Conservation (phyloP, 768 basidiomycete species). For the Pleurotus giganteus region DNA sequence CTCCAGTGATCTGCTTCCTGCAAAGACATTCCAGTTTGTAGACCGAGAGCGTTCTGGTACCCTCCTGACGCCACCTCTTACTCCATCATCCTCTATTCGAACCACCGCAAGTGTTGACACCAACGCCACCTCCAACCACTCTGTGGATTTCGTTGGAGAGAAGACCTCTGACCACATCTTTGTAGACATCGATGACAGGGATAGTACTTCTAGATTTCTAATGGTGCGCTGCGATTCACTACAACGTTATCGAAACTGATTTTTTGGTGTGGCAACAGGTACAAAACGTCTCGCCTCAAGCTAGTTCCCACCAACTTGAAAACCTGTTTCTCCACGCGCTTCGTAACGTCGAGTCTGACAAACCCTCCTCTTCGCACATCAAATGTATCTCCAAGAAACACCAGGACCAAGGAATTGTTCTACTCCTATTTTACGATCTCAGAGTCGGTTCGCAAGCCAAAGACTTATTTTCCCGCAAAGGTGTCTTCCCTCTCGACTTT, state of each 20-base stretch:
- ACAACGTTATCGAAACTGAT: too few relatives aligned
- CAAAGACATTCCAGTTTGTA: neutral
- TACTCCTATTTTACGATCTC: slow-evolving; percentile 61
- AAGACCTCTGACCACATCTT: slow-evolving; percentile 12
- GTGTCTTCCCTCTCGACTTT: slow-evolving; percentile 27
- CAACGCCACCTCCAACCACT: slow-evolving; percentile 6
- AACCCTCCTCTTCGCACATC: neutral
- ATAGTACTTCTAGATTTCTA: slow-evolving; percentile 14
- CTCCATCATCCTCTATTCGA: slow-evolving; percentile 39
- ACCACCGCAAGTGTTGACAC: slow-evolving; percentile 16
- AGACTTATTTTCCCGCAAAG: slow-evolving; percentile 18
- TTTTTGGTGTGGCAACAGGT: slow-evolving; percentile 27
- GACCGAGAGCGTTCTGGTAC: slow-evolving; percentile 17
- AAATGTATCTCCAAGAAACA: neutral
- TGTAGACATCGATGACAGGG: slow-evolving; percentile 15
- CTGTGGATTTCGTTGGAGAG: slow-evolving; percentile 14
- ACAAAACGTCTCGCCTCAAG: slow-evolving; percentile 32
- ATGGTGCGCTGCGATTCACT: slow-evolving; percentile 10
- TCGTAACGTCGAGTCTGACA: neutral
- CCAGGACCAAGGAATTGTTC: slow-evolving; percentile 47
- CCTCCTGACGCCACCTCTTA: slow-evolving; percentile 53
- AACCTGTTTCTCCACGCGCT: slow-evolving; percentile 17
- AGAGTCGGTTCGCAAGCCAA: slow-evolving; percentile 43
- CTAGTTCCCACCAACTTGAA: slow-evolving; percentile 22
- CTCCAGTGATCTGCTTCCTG: too few relatives aligned